These are phyloP conservation scores for Fragilariopsis cylindrus DNA, from an alignment of 108 stramenopile genomes.

Conservation along the genomic window DNA sequence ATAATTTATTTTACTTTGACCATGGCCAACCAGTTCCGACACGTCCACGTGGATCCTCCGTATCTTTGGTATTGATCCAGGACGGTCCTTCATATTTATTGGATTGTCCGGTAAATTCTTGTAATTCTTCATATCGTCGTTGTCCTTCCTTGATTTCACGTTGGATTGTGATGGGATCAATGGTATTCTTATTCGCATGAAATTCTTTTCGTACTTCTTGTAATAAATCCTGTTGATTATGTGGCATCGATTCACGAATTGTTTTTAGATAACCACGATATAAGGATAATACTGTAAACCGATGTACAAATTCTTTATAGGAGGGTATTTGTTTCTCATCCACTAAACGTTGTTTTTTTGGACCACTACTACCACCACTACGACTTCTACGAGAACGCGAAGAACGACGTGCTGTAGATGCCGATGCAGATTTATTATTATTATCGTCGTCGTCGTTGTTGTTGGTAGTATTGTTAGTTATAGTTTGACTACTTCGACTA, in stretches of 20 bases:
- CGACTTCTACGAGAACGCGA: not conserved
- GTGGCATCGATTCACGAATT: slow-evolving; percentile 39
- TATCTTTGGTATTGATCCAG: slow-evolving; percentile 75
- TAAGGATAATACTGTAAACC: slow-evolving; percentile 53
- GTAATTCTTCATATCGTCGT: slow-evolving; percentile 51
- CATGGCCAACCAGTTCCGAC: slow-evolving; percentile 82
- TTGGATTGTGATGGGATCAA: slow-evolving; percentile 50
- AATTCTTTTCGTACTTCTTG: slow-evolving; percentile 47
- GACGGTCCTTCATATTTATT: slow-evolving; percentile 52
- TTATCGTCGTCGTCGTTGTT: too few relatives aligned
- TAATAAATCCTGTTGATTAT: slow-evolving; percentile 29
- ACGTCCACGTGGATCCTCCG: slow-evolving; percentile 71
- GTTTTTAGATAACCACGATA: slow-evolving; percentile 66
- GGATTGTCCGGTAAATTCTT: slow-evolving; percentile 54
- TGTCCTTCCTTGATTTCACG: slow-evolving; percentile 66
- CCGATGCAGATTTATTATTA: not conserved
- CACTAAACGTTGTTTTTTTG: not conserved
- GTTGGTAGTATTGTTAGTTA: too few relatives aligned
- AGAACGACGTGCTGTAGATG: not conserved
- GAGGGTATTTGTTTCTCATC: slow-evolving; percentile 45
- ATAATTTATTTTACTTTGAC: slow-evolving; percentile 25
- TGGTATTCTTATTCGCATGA: slow-evolving; percentile 37
- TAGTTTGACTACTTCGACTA: too few relatives aligned
- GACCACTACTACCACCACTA: not conserved
- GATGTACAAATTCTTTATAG: slow-evolving; percentile 75